Evolutionary conservation across 2,329 filamentous ascomycete genomes (phyloP).

Genomic region (Beauveria caledonica): DNA sequence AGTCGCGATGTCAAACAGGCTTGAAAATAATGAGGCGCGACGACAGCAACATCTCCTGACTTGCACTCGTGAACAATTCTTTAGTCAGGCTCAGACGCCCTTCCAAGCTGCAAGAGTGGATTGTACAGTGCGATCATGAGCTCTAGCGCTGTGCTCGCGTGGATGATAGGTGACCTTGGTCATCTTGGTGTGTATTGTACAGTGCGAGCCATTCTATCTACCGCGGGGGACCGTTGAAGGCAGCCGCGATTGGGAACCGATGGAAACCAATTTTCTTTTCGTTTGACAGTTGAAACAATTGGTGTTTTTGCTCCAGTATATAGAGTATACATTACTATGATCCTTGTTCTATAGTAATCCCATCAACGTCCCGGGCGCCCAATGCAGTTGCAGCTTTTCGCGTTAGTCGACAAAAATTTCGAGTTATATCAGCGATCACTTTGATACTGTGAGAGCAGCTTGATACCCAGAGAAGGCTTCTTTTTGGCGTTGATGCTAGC

Average conservation of each 20-base stretch:
- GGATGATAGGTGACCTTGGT: not conserved
- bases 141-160: not conserved
- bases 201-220: not conserved
- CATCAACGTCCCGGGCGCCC: not conserved
- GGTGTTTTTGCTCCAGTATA: not conserved
- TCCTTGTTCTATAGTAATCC: not conserved
- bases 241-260: not conserved
- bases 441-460: too few species aligned
- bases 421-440: too few species aligned
- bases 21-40: not conserved
- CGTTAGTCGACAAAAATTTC: not conserved
- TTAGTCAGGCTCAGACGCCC: not conserved
- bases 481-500: not conserved
- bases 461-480: too few species aligned
- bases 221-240: not conserved
- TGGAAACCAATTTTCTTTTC: not conserved
- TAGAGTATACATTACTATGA: not conserved
- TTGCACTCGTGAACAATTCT: not conserved
- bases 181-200: not conserved
- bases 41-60: not conserved
- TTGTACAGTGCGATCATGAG: constrained; percentile 7
- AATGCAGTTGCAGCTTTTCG: not conserved
- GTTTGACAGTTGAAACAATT: not conserved
- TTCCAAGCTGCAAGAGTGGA: not conserved
- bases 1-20: not conserved